Percentiles rank a stretch among this genome's conserved stretches.
Conservation (phyloP, 768 basidiomycete genomes). For the Phallus indusiatus region DNA sequence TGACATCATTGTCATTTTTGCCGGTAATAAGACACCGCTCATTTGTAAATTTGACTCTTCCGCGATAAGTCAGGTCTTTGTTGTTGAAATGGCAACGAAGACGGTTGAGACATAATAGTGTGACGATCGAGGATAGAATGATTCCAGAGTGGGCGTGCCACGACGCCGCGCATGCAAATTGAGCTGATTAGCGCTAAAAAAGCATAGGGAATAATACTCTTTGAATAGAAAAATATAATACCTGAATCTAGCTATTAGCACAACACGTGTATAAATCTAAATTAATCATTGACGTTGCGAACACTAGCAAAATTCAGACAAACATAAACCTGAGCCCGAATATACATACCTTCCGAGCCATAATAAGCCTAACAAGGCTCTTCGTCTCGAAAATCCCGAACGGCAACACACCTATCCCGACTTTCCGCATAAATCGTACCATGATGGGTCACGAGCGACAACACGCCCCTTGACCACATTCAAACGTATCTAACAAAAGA, state of each 20-base stretch:
- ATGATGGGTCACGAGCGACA: slow-evolving; percentile 64
- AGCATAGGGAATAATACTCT: not conserved
- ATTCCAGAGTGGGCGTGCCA: no score
- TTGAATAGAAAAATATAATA: slow-evolving; percentile 20
- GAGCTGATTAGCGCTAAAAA: slow-evolving; percentile 67
- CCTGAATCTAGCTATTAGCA: slow-evolving; percentile 63
- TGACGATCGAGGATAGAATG: slow-evolving; percentile 68
- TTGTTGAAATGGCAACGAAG: slow-evolving; percentile 18
- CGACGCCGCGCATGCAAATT: no score
- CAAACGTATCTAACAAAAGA: slow-evolving; percentile 51
- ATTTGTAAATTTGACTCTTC: slow-evolving; percentile 63
- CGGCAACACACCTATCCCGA: slow-evolving; percentile 87
- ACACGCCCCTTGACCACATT: slow-evolving; percentile 71
- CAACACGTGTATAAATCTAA: no score
- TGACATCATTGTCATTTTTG: slow-evolving; percentile 11
- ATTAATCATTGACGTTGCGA: slow-evolving; percentile 67
- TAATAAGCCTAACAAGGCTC: slow-evolving; percentile 77
- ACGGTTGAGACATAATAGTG: slow-evolving; percentile 17
- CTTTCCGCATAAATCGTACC: slow-evolving; percentile 88
- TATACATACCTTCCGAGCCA: slow-evolving; percentile 80
- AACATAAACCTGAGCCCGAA: no score
- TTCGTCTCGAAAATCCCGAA: slow-evolving; percentile 87
- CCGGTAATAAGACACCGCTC: slow-evolving; percentile 29
- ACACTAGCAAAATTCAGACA: slow-evolving; percentile 61
- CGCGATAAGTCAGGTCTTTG: slow-evolving; percentile 48